Percentiles rank a stretch among this genome's conserved stretches.
These are phyloP conservation scores for Lepiota subincarnata DNA, from an alignment of 768 basidiomycete genomes.

Conservation along the genomic window DNA sequence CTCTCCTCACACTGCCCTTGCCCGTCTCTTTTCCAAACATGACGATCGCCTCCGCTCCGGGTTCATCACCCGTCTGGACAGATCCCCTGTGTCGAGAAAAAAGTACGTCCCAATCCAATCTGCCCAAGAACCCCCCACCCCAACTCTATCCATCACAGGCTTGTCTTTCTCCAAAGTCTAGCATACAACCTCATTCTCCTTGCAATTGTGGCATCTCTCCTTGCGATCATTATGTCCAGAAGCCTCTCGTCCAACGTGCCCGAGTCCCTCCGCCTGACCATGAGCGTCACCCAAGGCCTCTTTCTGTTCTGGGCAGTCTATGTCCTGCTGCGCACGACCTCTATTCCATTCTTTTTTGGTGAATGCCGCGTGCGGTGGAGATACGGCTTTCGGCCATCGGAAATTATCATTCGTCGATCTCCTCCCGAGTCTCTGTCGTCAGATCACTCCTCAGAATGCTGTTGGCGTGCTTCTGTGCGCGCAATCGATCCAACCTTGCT, in stretches of 20 bases:
- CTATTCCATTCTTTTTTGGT: slow-evolving; percentile 28
- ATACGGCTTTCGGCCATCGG: slow-evolving; percentile 27
- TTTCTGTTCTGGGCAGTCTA: slow-evolving; percentile 23
- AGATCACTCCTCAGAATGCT: slow-evolving; percentile 17
- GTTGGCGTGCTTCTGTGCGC: slow-evolving; percentile 22
- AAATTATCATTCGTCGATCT: slow-evolving; percentile 26
- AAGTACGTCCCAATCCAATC: neutral
- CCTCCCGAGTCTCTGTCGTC: slow-evolving; percentile 13
- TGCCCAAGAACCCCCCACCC: neutral
- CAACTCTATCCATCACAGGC: slow-evolving; percentile 15
- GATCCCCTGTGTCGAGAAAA: slow-evolving; percentile 9
- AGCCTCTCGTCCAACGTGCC: slow-evolving; percentile 17
- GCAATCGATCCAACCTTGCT: slow-evolving; percentile 25
- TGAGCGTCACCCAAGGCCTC: slow-evolving; percentile 25
- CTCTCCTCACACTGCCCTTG: slow-evolving; percentile 1
- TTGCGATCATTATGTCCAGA: slow-evolving; percentile 14
- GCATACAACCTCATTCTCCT: slow-evolving; percentile 23
- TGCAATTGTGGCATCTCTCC: slow-evolving; percentile 16
- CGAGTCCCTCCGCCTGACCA: slow-evolving; percentile 16
- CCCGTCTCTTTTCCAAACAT: slow-evolving; percentile 10
- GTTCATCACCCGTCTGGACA: slow-evolving; percentile 16
- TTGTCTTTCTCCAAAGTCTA: slow-evolving; percentile 23
- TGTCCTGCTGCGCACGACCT: slow-evolving; percentile 24
- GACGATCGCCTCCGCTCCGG: slow-evolving; percentile 6
- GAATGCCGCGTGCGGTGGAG: slow-evolving; percentile 28